Conservation (phyloP, 768 basidiomycete species). For the Termitomyces sp. region DNA sequence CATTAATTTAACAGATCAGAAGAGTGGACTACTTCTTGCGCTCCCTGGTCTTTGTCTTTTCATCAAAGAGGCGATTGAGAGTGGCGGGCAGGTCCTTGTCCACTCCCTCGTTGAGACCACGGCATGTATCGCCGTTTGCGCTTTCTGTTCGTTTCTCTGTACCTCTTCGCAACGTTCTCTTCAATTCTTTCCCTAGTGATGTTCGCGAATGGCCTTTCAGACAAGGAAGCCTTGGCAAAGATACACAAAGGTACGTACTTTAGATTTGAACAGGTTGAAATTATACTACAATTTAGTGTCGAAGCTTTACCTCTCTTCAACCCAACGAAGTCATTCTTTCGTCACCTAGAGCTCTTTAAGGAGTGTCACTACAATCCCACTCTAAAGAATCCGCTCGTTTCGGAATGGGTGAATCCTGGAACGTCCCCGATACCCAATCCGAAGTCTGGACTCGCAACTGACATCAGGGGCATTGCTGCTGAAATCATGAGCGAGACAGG, state of each 20-base stretch:
- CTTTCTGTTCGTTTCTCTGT: slow-evolving; percentile 26
- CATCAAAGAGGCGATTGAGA: slow-evolving; percentile 36
- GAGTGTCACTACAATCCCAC: slow-evolving; percentile 38
- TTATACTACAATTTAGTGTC: too few relatives aligned
- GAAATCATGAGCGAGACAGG: slow-evolving; percentile 15
- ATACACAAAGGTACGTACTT: slow-evolving; percentile 39
- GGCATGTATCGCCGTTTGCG: slow-evolving; percentile 49
- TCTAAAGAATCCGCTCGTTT: slow-evolving; percentile 33
- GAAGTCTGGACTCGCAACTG: neutral
- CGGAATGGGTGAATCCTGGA: slow-evolving; percentile 28
- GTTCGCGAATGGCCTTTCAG: slow-evolving; percentile 32
- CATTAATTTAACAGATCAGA: slow-evolving; percentile 35
- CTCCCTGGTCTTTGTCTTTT: slow-evolving; percentile 44
- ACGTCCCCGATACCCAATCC: neutral
- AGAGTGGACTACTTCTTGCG: slow-evolving; percentile 38
- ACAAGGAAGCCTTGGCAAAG: slow-evolving; percentile 33
- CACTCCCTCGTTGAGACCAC: slow-evolving; percentile 51
- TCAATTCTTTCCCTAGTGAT: slow-evolving; percentile 36
- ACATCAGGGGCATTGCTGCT: slow-evolving; percentile 8
- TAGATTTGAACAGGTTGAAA: neutral
- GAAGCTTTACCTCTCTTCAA: slow-evolving; percentile 54
- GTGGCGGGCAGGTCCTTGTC: slow-evolving; percentile 47
- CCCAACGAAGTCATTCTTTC: slow-evolving; percentile 41
- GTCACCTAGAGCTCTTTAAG: slow-evolving; percentile 43
- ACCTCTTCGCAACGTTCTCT: neutral